These are phyloP conservation scores for Nicotiana paniculata DNA, from an alignment of 257 asterid genomes.

Conservation along the genomic window DNA sequence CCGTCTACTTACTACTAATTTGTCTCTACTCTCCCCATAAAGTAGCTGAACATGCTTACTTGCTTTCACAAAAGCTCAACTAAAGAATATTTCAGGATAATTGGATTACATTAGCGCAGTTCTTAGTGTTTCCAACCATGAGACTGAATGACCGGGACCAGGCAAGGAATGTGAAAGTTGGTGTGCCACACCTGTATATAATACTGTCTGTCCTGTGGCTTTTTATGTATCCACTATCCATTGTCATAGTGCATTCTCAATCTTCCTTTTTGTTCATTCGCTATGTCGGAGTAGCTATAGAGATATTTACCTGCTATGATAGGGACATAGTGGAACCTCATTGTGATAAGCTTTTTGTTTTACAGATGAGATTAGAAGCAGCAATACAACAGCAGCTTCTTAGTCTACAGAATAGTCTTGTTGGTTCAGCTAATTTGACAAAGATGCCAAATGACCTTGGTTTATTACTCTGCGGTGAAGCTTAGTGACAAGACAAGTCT, in stretches of 20 bases:
- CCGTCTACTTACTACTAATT: neutral
- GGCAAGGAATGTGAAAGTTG: neutral
- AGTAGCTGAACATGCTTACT: neutral
- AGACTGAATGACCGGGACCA: neutral
- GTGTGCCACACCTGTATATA: neutral
- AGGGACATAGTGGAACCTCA: neutral
- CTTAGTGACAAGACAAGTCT: neutral
- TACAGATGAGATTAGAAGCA: constrained; percentile 27
- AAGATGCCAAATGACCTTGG: neutral
- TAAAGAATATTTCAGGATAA: neutral
- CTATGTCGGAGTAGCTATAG: neutral
- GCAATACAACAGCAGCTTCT: constrained; percentile 16
- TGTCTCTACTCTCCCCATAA: neutral
- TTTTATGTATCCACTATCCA: neutral
- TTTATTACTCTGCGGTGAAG: neutral
- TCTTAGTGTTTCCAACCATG: constrained; percentile 1
- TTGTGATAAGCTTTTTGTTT: neutral
- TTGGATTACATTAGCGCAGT: neutral
- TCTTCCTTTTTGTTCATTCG: neutral
- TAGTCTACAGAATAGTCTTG: constrained; percentile 13
- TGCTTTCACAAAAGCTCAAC: neutral
- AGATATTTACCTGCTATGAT: neutral
- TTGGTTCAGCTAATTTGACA: neutral
- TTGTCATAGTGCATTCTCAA: neutral
- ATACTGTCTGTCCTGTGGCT: no score